These are phyloP conservation scores for Magnusiomyces tetraspermus DNA, from an alignment of 1,139 yeast species.

Conservation along the genomic window DNA sequence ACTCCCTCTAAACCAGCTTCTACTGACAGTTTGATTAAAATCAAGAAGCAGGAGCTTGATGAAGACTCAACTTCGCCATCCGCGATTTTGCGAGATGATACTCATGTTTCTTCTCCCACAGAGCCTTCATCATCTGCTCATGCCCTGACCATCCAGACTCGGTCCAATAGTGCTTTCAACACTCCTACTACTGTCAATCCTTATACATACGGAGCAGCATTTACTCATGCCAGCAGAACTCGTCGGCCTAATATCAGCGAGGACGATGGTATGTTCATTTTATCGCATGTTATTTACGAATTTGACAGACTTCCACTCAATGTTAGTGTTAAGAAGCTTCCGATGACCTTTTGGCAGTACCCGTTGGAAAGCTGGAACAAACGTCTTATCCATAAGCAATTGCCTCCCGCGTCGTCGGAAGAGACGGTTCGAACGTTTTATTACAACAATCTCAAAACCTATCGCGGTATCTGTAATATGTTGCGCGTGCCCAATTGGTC, in stretches of 20 bases:
- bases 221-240: neutral
- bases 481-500: neutral
- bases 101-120: no score
- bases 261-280: neutral
- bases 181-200: no score
- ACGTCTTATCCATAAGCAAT: neutral
- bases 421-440: neutral
- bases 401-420: neutral
- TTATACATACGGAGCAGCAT: neutral
- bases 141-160: no score
- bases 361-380: neutral
- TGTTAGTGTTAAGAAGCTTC: neutral
- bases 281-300: neutral
- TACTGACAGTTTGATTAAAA: no score
- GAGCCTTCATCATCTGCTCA: no score
- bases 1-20: no score
- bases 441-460: neutral
- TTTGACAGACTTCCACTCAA: neutral
- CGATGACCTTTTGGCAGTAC: neutral
- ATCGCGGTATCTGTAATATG: neutral
- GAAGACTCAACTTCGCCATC: no score
- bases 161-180: neutral
- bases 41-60: no score
- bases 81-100: no score
- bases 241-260: neutral